Evolutionary conservation across 2,329 filamentous ascomycete genomes (phyloP).

Genomic region (Cladobotryum protrusum): DNA sequence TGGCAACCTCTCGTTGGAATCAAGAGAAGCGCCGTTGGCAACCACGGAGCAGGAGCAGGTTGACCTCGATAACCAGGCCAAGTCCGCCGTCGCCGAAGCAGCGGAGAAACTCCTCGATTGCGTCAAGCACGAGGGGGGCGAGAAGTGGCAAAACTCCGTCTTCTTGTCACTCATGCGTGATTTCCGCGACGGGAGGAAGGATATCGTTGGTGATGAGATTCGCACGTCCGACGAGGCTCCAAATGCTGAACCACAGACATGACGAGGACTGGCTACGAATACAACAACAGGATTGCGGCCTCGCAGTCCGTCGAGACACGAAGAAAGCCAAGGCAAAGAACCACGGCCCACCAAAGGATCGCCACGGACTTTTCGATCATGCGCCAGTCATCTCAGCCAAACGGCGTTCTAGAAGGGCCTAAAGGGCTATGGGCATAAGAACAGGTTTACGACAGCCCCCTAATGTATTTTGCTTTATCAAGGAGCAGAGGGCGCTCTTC

Average conservation of each 20-base stretch:
- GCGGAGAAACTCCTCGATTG: constrained; percentile 37
- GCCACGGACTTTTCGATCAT: constrained; percentile 14
- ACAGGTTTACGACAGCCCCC: too few species aligned
- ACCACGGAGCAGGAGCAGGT: neutral
- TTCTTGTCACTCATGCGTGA: constrained; percentile 41
- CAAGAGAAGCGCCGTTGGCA: constrained; percentile 2
- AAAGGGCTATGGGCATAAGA: too few species aligned
- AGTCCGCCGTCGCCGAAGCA: constrained; percentile 35
- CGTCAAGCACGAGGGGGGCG: constrained; percentile 38
- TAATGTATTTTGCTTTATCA: too few species aligned
- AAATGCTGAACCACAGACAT: constrained; percentile 7
- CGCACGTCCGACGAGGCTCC: constrained; percentile 18
- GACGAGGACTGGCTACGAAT: constrained; percentile 9
- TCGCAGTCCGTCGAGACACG: neutral
- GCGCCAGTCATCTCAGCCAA: constrained; percentile 18
- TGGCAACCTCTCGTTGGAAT: constrained; percentile 24
- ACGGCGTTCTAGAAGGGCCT: constrained; percentile 17
- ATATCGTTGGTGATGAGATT: constrained; percentile 38
- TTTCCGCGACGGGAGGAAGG: constrained; percentile 39
- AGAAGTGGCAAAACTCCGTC: constrained; percentile 42
- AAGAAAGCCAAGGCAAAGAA: neutral
- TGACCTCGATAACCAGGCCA: neutral
- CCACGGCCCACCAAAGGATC: too few species aligned
- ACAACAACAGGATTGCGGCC: neutral
- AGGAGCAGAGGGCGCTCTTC: too few species aligned